These are phyloP conservation scores for Phytophthora europaea DNA, from an alignment of 352 stramenopile genomes.

Conservation along the genomic window DNA sequence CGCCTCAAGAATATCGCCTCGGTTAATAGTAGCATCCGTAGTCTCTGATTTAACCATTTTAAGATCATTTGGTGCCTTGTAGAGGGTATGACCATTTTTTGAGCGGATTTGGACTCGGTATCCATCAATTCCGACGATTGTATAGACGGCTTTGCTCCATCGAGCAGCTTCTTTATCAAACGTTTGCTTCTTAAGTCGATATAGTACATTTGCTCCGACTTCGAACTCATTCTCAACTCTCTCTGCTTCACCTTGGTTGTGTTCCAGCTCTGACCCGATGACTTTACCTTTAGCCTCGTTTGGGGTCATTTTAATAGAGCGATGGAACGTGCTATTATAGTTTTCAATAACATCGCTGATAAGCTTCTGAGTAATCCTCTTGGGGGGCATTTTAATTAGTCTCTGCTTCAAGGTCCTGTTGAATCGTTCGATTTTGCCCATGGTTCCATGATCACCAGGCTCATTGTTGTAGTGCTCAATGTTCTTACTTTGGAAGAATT, in stretches of 20 bases:
- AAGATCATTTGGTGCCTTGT: slow-evolving; percentile 34
- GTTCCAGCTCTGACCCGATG: no score
- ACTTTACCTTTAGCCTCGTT: slow-evolving; percentile 38
- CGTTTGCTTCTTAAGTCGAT: slow-evolving; percentile 27
- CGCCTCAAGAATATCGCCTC: slow-evolving; percentile 29
- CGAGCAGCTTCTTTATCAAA: slow-evolving; percentile 38
- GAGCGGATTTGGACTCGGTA: slow-evolving; percentile 35
- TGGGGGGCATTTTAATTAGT: slow-evolving; percentile 34
- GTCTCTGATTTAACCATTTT: slow-evolving; percentile 29
- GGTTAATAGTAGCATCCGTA: slow-evolving; percentile 26
- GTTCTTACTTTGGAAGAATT: slow-evolving; percentile 37
- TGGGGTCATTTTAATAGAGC: slow-evolving; percentile 33
- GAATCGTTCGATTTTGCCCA: slow-evolving; percentile 60
- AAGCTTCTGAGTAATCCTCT: slow-evolving; percentile 32
- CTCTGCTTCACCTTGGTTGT: slow-evolving; percentile 10
- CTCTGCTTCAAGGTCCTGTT: slow-evolving; percentile 49
- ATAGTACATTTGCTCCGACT: slow-evolving; percentile 14
- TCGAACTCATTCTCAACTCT: slow-evolving; percentile 25
- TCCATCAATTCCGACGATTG: slow-evolving; percentile 35
- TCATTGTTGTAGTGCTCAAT: slow-evolving; percentile 59
- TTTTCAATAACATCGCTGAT: slow-evolving; percentile 40
- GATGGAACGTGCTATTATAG: slow-evolving; percentile 48
- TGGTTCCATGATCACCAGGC: slow-evolving; percentile 42
- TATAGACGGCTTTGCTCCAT: slow-evolving; percentile 33
- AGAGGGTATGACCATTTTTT: slow-evolving; percentile 43